Evolutionary conservation across 106 monocot genomes (phyloP).

Genomic region (Dendrobium huoshanense): DNA sequence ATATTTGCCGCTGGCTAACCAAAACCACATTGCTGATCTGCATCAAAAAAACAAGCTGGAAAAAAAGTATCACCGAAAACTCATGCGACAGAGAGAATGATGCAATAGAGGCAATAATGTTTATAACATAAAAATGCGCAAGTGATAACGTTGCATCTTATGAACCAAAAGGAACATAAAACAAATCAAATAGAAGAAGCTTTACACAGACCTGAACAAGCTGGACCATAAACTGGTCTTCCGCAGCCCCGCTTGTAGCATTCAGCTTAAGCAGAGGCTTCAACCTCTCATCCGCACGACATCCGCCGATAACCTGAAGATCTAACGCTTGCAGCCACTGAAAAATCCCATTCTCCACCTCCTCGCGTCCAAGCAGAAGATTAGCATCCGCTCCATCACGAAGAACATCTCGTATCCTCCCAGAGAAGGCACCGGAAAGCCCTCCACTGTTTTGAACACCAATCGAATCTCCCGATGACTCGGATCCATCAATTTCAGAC

Average conservation of each 20-base stretch:
- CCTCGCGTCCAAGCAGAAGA: conserved; percentile 21
- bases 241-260: conserved; percentile 31
- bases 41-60: neutral
- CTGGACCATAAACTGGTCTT: conserved; percentile 47
- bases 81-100: neutral
- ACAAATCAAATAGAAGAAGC: neutral
- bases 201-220: conserved; percentile 40
- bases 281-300: conserved; percentile 77
- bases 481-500: conserved; percentile 11
- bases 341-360: conserved; percentile 31
- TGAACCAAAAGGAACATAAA: neutral
- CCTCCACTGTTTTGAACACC: neutral
- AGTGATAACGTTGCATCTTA: neutral
- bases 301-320: conserved; percentile 77
- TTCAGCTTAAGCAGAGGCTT: conserved; percentile 57
- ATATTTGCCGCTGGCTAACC: neutral
- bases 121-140: neutral
- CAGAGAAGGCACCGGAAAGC: conserved; percentile 9
- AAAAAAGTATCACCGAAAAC: neutral
- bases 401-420: conserved; percentile 15
- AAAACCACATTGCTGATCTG: neutral
- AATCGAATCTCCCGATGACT: neutral
- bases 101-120: too few species aligned
- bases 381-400: conserved; percentile 24
- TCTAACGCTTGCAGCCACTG: conserved; percentile 62